Evolutionary conservation across 345 rosid species (phyloP).

Genomic region (Euphorbia tirucalli): DNA sequence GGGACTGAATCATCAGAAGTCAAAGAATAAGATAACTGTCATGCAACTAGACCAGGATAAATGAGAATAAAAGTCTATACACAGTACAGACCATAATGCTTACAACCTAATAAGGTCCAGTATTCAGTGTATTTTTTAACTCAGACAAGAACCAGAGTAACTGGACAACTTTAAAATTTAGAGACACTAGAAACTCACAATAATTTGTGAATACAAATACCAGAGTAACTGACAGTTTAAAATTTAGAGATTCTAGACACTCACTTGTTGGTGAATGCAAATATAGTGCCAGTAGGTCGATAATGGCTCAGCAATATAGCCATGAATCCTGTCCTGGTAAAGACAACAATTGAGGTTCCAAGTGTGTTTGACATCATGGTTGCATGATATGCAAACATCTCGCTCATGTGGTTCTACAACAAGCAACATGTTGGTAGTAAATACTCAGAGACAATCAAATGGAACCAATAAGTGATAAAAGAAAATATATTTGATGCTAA

Average conservation of each 20-base stretch:
- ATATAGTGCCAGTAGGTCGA: conserved; percentile 93
- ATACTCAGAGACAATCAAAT: conserved; percentile 6
- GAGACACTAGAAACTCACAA: conserved; percentile 37
- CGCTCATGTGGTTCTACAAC: conserved; percentile 89
- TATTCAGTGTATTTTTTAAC: background rate
- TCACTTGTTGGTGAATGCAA: conserved; percentile 90
- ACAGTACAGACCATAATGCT: background rate
- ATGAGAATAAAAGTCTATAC: background rate
- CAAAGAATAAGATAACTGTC: background rate
- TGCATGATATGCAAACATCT: conserved; percentile 99
- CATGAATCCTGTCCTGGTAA: conserved; percentile 97
- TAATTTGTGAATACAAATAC: background rate
- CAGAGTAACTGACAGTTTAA: conserved; percentile 1
- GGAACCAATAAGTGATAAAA: background rate
- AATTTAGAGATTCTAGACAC: conserved; percentile 23
- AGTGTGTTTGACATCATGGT: conserved; percentile 99
- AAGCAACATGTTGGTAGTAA: conserved; percentile 21
- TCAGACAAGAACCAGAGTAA: conserved; percentile 6
- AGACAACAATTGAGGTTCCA: conserved; percentile 91
- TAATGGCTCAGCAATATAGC: conserved; percentile 88
- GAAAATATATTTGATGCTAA: background rate
- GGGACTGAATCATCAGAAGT: background rate
- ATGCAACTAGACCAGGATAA: background rate
- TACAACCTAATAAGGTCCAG: background rate
- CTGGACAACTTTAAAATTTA: background rate